Base-by-base conservation (phyloP, 2,329 filamentous ascomycete species). In the Aspergillus transmontanensis region DNA sequence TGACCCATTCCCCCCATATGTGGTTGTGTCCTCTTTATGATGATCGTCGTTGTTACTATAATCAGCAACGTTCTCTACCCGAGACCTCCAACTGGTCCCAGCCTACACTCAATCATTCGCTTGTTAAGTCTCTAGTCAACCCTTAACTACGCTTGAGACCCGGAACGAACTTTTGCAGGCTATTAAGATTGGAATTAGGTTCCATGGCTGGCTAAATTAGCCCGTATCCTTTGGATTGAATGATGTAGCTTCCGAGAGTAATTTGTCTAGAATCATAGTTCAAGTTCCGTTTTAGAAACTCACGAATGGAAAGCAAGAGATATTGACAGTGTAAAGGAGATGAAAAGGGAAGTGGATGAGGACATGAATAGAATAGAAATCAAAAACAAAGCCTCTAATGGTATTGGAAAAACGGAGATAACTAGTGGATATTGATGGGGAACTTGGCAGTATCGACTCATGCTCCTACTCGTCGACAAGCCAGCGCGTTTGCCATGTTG, bases 401-500 rank as follows among this genome's bases (percentile, higher is more conserved):
- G 34, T 36, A 36, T 36, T 6, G n/a, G 11, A 48, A 48, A 23
- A 48, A 48, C 14, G 19, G 12, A 30, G 48, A 32, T 51, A 19
- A 58, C 10, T 11, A 34, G 43, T 28, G 55, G 43, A n/a, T 11
- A 51, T 43, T 41, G 32, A 32, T 36, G 23, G 14, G 43, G 14
- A 45, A 28, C 57, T 57, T 63, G 61, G 54, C 58, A 53, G 57
- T 30, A 54, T 58, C 50, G 23, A 63, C 53, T 62, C 51, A 62
- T 62, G 63, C 60, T 60, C 39, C 39, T 48, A 50, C 41, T 46
- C 58, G 62, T n/a, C 53, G 45, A 60, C 36, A 48, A 36, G 48
- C 61, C 48, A 32, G 59, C 50, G 61, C 58, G 59, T 59, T 64
- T 61, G 58, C 59, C 61, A 64, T 64, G 64, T 62, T 41, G 58